Evolutionary conservation across 2,329 filamentous ascomycete genomes (phyloP).

Genomic region (Capronia americana): DNA sequence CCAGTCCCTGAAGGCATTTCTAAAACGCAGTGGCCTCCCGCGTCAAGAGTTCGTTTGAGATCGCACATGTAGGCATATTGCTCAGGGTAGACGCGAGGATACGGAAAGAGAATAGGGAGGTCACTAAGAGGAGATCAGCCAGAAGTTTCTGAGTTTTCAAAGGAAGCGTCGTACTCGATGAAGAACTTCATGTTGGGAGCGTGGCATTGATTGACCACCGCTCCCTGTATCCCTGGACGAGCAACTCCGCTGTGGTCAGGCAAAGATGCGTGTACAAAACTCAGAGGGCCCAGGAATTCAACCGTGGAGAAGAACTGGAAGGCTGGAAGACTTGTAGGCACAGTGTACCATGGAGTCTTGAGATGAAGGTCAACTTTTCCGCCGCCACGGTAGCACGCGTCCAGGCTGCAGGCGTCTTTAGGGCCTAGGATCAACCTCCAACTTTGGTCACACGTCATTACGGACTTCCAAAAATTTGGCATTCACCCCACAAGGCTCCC

Average conservation of each 20-base stretch:
- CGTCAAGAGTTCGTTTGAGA: conserved; percentile 87
- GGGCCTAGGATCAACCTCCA: not conserved
- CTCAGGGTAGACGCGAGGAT: conserved; percentile 75
- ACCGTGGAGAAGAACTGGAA: not conserved
- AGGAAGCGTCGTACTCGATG: conserved; percentile 66
- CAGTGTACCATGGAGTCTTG: not conserved
- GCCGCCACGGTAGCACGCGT: not conserved
- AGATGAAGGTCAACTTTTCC: not conserved
- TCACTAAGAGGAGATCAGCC: conserved; percentile 55
- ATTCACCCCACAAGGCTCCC: conserved; percentile 5
- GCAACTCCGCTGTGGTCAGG: not conserved
- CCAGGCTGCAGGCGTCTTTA: not conserved
- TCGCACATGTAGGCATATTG: conserved; percentile 84
- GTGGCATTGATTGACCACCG: conserved; percentile 15
- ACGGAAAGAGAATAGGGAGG: conserved; percentile 74
- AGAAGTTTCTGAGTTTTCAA: not conserved
- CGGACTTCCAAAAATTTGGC: conserved; percentile 6
- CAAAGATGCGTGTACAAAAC: not conserved
- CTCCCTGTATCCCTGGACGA: not conserved
- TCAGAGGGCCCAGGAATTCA: not conserved
- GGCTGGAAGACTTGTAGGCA: not conserved
- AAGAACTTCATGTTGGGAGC: conserved; percentile 73
- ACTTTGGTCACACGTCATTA: conserved; percentile 16
- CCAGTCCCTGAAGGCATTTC: conserved; percentile 99
- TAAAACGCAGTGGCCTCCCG: conserved; percentile 90